Percentiles rank a stretch among this genome's conserved stretches.
These are phyloP conservation scores for Lipomyces yarrowii DNA, from an alignment of 1,139 yeast species.

Conservation along the genomic window DNA sequence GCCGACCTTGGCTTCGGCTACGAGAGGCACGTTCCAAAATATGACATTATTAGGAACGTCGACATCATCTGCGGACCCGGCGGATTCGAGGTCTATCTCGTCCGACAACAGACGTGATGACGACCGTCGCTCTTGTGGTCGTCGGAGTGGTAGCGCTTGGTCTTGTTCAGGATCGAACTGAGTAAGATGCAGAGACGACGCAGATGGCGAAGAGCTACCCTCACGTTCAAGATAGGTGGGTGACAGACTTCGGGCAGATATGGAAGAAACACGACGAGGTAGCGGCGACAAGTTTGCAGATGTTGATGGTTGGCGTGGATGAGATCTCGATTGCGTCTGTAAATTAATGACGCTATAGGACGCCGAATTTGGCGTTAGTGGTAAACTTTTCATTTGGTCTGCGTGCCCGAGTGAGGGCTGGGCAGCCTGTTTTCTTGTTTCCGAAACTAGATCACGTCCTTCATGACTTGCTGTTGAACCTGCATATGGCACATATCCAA, in stretches of 20 bases:
- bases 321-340: neutral
- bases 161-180: neutral
- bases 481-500: neutral
- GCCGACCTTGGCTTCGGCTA: constrained; percentile 43
- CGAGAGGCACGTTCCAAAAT: constrained; percentile 65
- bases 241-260: neutral
- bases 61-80: constrained; percentile 45
- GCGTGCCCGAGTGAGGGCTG: neutral
- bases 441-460: neutral
- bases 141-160: constrained; percentile 4
- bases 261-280: neutral
- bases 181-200: neutral
- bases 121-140: neutral
- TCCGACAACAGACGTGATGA: neutral
- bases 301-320: neutral
- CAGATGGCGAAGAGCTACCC: neutral
- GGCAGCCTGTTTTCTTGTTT: neutral
- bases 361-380: constrained; percentile 10
- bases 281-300: neutral
- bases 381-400: neutral
- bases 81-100: constrained; percentile 9
- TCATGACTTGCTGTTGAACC: neutral
- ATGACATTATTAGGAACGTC: constrained; percentile 57
- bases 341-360: constrained; percentile 6
- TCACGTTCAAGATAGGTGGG: neutral